These are phyloP conservation scores for Oryza meridionalis DNA, from an alignment of 176 grass and related monocot species.

Conservation along the genomic window DNA sequence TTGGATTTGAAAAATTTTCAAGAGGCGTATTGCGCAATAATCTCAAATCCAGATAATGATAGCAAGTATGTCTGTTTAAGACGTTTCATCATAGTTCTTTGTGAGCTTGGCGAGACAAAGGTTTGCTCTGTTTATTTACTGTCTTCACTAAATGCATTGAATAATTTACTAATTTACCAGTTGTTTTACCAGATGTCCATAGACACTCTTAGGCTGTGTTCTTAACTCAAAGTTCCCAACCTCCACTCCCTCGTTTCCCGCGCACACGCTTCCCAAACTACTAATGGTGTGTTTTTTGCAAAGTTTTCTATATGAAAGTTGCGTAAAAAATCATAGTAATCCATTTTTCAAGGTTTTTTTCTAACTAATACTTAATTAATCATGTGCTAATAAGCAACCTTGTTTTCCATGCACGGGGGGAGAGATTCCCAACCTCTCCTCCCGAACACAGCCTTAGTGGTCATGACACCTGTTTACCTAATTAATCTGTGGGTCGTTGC, in stretches of 20 bases:
- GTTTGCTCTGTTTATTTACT: constrained; percentile 55
- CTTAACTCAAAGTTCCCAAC: too few relatives aligned
- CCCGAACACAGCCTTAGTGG: neutral
- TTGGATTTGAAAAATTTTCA: constrained; percentile 85
- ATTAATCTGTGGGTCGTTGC: constrained; percentile 24
- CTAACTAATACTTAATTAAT: too few relatives aligned
- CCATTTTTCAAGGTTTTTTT: too few relatives aligned
- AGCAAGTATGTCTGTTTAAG: constrained; percentile 91
- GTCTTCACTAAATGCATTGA: constrained; percentile 16
- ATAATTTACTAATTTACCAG: constrained; percentile 22
- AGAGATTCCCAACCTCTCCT: too few relatives aligned
- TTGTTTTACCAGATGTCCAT: constrained; percentile 8
- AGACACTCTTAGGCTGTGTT: neutral
- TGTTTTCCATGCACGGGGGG: too few relatives aligned
- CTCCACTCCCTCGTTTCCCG: too few relatives aligned
- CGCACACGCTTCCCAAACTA: too few relatives aligned
- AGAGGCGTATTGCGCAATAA: constrained; percentile 88
- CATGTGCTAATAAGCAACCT: too few relatives aligned
- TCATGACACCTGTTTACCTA: constrained; percentile 25
- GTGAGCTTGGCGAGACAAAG: constrained; percentile 85
- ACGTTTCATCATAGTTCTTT: constrained; percentile 95
- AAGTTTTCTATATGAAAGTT: too few relatives aligned
- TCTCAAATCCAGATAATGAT: constrained; percentile 87
- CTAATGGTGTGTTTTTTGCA: too few relatives aligned
- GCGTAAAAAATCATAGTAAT: too few relatives aligned